Conservation (phyloP, 495 filamentous ascomycete genomes). For the Geopyxis carbonaria region DNA sequence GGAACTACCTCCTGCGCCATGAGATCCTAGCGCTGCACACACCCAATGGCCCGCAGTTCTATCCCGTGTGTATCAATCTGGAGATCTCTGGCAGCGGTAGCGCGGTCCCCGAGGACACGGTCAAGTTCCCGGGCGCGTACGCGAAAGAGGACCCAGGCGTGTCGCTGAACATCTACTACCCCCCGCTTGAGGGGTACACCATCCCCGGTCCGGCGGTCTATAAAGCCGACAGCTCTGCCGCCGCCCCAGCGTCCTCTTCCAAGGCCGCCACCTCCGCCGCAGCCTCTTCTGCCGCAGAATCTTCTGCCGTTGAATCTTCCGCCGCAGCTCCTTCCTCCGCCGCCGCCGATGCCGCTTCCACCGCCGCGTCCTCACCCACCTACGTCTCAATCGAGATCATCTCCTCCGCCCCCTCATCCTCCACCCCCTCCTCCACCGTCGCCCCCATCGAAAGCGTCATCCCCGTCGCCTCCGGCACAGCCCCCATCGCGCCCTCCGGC, state of each 20-base stretch:
- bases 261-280: not conserved
- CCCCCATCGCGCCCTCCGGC: too few relatives aligned
- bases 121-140: slow-evolving; percentile 31
- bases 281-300: not conserved
- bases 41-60: slow-evolving; percentile 54
- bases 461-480: too few relatives aligned
- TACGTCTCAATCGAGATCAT: too few relatives aligned
- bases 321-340: not conserved
- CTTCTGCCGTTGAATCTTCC: not conserved
- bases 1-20: slow-evolving; percentile 35
- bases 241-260: not conserved
- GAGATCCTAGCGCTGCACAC: slow-evolving; percentile 36
- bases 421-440: too few relatives aligned
- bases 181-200: not conserved
- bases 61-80: slow-evolving; percentile 20
- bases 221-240: too few relatives aligned
- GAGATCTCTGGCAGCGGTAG: not conserved
- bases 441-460: too few relatives aligned
- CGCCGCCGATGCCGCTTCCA: not conserved
- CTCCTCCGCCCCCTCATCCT: too few relatives aligned
- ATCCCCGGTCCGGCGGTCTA: too few relatives aligned
- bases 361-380: not conserved
- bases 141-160: slow-evolving; percentile 44
- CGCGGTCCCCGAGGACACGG: slow-evolving; percentile 27
- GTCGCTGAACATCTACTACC: too few relatives aligned